These are phyloP conservation scores for Didymellaceae sp. DNA, from an alignment of 2,329 filamentous ascomycete species.

Conservation along the genomic window DNA sequence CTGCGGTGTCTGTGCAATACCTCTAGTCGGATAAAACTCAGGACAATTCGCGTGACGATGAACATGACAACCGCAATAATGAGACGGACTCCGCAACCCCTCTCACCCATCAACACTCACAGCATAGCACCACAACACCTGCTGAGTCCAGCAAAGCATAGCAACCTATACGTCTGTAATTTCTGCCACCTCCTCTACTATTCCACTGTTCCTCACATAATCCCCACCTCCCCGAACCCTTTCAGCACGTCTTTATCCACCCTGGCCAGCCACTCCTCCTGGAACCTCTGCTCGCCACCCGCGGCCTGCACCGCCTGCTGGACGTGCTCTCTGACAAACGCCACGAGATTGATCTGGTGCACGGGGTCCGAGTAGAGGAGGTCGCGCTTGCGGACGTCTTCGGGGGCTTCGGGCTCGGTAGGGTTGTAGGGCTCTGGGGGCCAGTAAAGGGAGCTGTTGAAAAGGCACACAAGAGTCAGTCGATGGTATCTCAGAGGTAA, in stretches of 20 bases:
- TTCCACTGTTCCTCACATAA: constrained; percentile 44
- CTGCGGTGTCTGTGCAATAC: too few relatives aligned
- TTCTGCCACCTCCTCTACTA: too few relatives aligned
- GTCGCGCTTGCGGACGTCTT: constrained; percentile 56
- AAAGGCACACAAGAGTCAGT: not conserved
- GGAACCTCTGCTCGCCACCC: constrained; percentile 71
- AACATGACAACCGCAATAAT: too few relatives aligned
- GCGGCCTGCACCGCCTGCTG: constrained; percentile 63
- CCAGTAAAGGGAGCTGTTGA: constrained; percentile 51
- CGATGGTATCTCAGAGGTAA: not conserved
- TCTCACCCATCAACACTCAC: too few relatives aligned
- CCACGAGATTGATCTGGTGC: constrained; percentile 68
- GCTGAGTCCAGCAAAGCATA: too few relatives aligned
- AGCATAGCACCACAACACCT: too few relatives aligned
- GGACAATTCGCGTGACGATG: too few relatives aligned
- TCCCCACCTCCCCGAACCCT: constrained; percentile 60
- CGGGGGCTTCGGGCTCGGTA: constrained; percentile 50
- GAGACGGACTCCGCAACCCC: too few relatives aligned
- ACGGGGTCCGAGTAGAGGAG: constrained; percentile 68
- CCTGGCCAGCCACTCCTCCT: constrained; percentile 72
- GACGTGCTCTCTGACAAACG: constrained; percentile 69
- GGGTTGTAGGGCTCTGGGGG: constrained; percentile 41
- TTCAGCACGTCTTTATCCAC: constrained; percentile 75
- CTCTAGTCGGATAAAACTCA: too few relatives aligned
- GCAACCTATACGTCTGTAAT: too few relatives aligned